Percentiles rank a stretch among this genome's conserved stretches.
These are phyloP conservation scores for Sporothrix luriei DNA, from an alignment of 2,329 filamentous ascomycete species.

Conservation along the genomic window DNA sequence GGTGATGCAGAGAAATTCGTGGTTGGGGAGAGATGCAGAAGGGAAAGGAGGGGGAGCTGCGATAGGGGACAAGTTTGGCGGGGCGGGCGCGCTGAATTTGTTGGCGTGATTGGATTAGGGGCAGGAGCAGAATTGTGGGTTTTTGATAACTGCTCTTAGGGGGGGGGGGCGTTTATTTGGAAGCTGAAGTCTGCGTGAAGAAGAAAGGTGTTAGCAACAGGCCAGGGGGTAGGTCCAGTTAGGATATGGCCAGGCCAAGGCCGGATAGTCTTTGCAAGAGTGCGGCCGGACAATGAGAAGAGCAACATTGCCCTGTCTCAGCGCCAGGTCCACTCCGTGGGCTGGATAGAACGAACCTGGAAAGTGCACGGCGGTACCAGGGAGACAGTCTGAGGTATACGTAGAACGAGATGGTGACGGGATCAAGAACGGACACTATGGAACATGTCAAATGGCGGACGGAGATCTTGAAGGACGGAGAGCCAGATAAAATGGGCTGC, in stretches of 20 bases:
- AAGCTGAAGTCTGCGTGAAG: constrained; percentile 12
- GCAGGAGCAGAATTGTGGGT: constrained; percentile 30
- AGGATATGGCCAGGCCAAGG: constrained; percentile 12
- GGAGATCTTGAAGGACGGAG: background rate
- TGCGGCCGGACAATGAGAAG: constrained; percentile 9
- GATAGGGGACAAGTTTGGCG: constrained; percentile 27
- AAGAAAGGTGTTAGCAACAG: constrained; percentile 17
- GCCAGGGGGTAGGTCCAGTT: background rate
- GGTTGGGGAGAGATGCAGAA: constrained; percentile 15
- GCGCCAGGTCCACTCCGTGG: background rate
- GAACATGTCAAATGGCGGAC: background rate
- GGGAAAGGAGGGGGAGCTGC: constrained; percentile 24
- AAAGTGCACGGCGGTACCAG: constrained; percentile 1
- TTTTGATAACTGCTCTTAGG: constrained; percentile 15
- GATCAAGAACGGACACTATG: background rate
- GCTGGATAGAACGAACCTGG: constrained; percentile 18
- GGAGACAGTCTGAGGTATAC: background rate
- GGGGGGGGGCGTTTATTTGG: constrained; percentile 1
- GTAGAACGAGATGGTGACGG: background rate
- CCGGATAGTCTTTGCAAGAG: background rate
- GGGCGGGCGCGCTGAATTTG: constrained; percentile 32
- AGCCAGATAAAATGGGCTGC: background rate
- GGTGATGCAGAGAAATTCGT: constrained; percentile 25
- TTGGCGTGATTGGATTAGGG: constrained; percentile 23
- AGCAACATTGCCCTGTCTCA: constrained; percentile 25